phyloP scores from a whole-genome alignment of 2,329 filamentous ascomycete species.

The Verticillium nubilum region DNA sequence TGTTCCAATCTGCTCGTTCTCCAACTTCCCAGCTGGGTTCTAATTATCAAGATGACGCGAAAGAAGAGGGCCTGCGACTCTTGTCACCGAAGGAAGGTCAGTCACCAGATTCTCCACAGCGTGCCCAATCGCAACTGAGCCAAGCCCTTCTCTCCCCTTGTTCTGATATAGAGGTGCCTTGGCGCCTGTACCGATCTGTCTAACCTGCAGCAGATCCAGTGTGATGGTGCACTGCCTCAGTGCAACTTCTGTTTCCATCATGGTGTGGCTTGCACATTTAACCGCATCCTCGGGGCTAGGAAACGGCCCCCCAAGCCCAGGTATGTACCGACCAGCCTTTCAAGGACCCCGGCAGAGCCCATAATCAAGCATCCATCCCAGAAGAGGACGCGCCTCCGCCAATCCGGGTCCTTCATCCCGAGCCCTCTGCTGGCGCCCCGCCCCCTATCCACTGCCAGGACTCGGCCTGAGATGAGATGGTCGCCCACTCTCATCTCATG shows the following conservation, averaged over 20 bases:
- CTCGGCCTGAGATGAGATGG: background rate
- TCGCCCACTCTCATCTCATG: background rate
- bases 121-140: background rate
- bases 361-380: background rate
- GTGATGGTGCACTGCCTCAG: conserved; percentile 33
- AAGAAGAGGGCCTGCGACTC: conserved; percentile 38
- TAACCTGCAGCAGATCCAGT: conserved; percentile 37
- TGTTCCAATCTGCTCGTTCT: background rate
- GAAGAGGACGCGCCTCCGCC: background rate
- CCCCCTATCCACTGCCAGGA: background rate
- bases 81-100: conserved; percentile 43
- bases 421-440: too few species aligned
- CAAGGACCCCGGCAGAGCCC: background rate
- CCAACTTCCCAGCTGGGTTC: background rate
- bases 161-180: background rate
- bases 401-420: too few species aligned
- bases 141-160: background rate
- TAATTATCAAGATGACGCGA: conserved; percentile 9
- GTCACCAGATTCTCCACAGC: conserved; percentile 1
- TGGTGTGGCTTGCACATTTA: conserved; percentile 39
- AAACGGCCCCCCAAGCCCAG: conserved; percentile 5
- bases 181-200: conserved; percentile 2
- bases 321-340: conserved; percentile 1
- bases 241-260: conserved; percentile 48
- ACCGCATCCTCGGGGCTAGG: conserved; percentile 8